These are phyloP conservation scores for Planoprotostelium fungivorum DNA, from an alignment of 78 protist genomes.

Conservation along the genomic window DNA sequence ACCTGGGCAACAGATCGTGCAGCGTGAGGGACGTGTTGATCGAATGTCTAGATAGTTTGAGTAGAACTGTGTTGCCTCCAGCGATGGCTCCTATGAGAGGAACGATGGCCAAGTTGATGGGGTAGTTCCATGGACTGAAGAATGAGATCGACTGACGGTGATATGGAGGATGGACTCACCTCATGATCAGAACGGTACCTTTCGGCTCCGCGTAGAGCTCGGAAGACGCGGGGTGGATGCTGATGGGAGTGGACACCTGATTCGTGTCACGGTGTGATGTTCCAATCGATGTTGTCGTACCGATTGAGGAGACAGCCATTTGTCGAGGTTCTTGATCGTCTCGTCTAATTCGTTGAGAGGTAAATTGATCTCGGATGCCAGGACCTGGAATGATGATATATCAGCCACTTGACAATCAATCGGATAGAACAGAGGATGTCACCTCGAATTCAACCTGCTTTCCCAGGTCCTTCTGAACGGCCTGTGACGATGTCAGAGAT, in stretches of 20 bases:
- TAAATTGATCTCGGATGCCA: constrained; percentile 33
- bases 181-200: constrained; percentile 84
- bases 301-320: constrained; percentile 6
- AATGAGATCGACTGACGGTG: background rate
- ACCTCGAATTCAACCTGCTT: background rate
- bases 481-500: background rate
- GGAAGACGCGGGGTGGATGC: constrained; percentile 37
- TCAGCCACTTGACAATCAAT: too few relatives aligned
- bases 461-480: background rate
- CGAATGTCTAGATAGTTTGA: constrained; percentile 76
- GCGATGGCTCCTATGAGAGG: constrained; percentile 86
- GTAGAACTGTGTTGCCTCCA: constrained; percentile 82
- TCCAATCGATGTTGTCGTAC: background rate
- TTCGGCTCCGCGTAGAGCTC: constrained; percentile 71
- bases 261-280: constrained; percentile 28
- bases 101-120: constrained; percentile 49
- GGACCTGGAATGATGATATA: too few relatives aligned
- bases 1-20: constrained; percentile 29
- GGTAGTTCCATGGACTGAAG: constrained; percentile 36
- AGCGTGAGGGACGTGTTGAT: constrained; percentile 22
- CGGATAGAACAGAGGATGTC: too few relatives aligned
- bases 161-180: background rate
- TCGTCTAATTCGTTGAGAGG: constrained; percentile 27
- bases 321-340: constrained; percentile 25
- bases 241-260: constrained; percentile 44